Evolutionary conservation across 2,329 filamentous ascomycete species (phyloP).

Genomic region (Macrophomina tecta): DNA sequence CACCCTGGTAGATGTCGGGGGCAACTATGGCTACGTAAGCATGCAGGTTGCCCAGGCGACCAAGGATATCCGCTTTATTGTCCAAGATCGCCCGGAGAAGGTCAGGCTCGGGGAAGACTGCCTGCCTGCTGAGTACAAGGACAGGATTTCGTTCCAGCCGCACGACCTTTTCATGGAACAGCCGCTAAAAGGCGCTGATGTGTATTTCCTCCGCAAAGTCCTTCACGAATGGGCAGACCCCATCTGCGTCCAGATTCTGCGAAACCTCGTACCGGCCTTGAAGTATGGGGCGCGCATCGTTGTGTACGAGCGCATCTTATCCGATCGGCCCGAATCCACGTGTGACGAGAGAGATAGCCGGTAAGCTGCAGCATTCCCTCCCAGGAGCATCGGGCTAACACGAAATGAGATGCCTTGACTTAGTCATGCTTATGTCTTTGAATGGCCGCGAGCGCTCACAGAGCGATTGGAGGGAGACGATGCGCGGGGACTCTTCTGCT

Average conservation of each 20-base stretch:
- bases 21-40: background rate
- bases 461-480: background rate
- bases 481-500: no score
- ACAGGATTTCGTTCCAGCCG: background rate
- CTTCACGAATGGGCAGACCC: constrained; percentile 48
- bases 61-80: background rate
- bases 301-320: background rate
- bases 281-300: background rate
- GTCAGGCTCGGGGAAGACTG: background rate
- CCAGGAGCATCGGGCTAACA: background rate
- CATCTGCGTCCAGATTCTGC: constrained; percentile 40
- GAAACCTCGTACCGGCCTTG: constrained; percentile 33
- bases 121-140: background rate
- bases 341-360: no score
- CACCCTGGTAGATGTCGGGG: background rate
- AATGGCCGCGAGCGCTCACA: background rate
- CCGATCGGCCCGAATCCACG: no score
- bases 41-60: background rate
- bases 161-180: constrained; percentile 39
- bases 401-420: background rate
- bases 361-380: no score
- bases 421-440: background rate
- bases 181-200: constrained; percentile 42
- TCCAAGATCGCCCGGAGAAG: background rate
- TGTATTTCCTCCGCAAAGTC: constrained; percentile 46